Evolutionary conservation across 2,329 filamentous ascomycete genomes (phyloP), one percentile per base, ranked within the genome.

Genomic region (Grosmannia huntii): DNA sequence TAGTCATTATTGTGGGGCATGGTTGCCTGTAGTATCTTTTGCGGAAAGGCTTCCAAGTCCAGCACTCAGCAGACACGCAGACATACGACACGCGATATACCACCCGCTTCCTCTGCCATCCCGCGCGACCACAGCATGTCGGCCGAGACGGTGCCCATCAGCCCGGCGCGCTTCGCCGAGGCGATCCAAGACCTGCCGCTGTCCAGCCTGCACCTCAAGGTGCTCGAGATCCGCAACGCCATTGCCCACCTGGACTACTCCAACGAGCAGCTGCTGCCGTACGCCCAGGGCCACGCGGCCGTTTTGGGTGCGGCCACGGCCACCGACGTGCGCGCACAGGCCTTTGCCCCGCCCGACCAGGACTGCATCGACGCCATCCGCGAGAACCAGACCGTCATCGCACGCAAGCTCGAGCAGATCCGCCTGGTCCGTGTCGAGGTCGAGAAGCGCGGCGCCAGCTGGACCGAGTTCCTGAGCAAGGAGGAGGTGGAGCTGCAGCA

Each of bases 361-460:
- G 86, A 88, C 68, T 91, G 87, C 73, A 73, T 82, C 63, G 86
- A 90, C 59, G 87, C 87, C 60, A 87, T 90, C 67, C 69, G 72
- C 59, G 87, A 91, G 71, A 90, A 90, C 70, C 78, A 84, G 64
- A 69, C 67, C 23, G 86, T 90, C 59, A 85, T 91, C 59, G 75
- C 70, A 61, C 78, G 85, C 64, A 87, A 89, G 80, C 74, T 78
- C 61, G 79, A 83, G 71, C 76, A 86, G 68, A 79, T 90, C 61
- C 74, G 73, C 57, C 69, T 89, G 55, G 73, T 90, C 61, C 80
- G 77, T 63, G 72, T 67, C 49, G 87, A 91, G 72, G 82, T 90
- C 10, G 80, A 84, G 69, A 66, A 67, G 10, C 71, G 83, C 5
- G 82, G 83, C 2, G 63, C 76, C 58, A 75, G 70, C 65, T 85